Conservation (phyloP, 2,329 filamentous ascomycete genomes). For the Trichoderma koningii region DNA sequence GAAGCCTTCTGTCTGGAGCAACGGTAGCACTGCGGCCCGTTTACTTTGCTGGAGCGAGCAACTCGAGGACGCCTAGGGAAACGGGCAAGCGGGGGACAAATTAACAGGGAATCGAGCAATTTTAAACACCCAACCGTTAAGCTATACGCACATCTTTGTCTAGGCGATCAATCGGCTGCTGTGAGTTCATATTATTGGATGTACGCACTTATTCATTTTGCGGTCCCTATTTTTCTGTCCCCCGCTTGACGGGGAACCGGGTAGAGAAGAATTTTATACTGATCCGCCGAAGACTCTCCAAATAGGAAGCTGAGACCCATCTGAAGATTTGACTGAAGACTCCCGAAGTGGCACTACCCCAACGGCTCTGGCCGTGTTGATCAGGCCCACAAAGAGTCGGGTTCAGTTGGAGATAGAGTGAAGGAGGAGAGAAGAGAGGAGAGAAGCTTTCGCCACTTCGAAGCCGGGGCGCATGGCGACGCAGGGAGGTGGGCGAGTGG, state of each 20-base stretch:
- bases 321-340: conserved; percentile 18
- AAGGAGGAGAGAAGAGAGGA: background rate
- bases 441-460: conserved; percentile 1
- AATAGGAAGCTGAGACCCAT: conserved; percentile 20
- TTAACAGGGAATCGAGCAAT: too few relatives aligned
- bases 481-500: conserved; percentile 14
- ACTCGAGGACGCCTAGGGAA: background rate
- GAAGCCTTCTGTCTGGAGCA: conserved; percentile 17
- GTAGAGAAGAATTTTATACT: background rate
- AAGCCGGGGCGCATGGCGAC: conserved; percentile 16
- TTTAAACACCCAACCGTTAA: too few relatives aligned
- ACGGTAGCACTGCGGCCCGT: conserved; percentile 9
- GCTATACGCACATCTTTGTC: too few relatives aligned
- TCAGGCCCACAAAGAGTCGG: conserved; percentile 12
- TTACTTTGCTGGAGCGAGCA: background rate
- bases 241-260: background rate
- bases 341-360: conserved; percentile 2
- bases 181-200: too few relatives aligned
- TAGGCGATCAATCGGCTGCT: too few relatives aligned
- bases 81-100: background rate
- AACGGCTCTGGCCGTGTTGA: conserved; percentile 25
- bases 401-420: background rate
- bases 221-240: too few relatives aligned
- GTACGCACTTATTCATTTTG: too few relatives aligned
- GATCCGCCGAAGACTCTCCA: conserved; percentile 16